Base-by-base conservation (phyloP, 2,329 filamentous ascomycete species). In the Ceratocystis albifundus region DNA sequence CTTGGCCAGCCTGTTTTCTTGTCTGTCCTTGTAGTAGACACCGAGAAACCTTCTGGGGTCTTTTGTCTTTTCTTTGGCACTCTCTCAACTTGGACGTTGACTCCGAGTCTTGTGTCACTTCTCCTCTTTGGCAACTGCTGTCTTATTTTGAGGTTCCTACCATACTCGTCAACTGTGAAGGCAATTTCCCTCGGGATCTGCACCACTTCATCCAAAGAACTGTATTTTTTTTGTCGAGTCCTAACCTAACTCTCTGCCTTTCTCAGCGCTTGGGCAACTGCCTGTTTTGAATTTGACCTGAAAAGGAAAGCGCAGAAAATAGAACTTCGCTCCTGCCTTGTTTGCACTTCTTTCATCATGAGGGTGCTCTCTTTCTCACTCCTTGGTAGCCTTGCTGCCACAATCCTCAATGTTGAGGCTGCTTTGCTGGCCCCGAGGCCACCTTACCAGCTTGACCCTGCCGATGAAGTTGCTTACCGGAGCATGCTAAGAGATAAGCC, bases 41-140 rank as follows among this genome's bases (percentile, higher is more conserved):
- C 20, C 55, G 5, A 59, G 22, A 59, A 59, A 5, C 2, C 25
- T n/a, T n/a, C 55, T 22, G 28, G 55, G 17, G 15, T 59, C 55
- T 36, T 20, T 59, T 59, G 55, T 59, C 55, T 59, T 36, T 20
- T 59, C 30, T 20, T 36, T 36, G 28, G 10, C n/a, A 59, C 55
- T 30, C 55, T 30, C 20, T 32, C 17, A 59, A n/a, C 55, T 59
- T 59, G 28, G 55, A 32, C 55, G 55, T 59, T 36, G 55, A 59
- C 12, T n/a, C 22, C 2, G 28, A n/a, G 55, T 59, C 55, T 59
- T 59, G 55, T 59, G 55, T 36, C 55, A 59, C 55, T 36, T 41
- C 6, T 36, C 17, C 28, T 36, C 2, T 59, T 32, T 30, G 17
- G 55, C 55, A 59, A 36, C 28, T 59, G 55, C 55, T 59, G 55